phyloP scores from a whole-genome alignment of 257 asterid genomes.

The Catharanthus roseus region DNA sequence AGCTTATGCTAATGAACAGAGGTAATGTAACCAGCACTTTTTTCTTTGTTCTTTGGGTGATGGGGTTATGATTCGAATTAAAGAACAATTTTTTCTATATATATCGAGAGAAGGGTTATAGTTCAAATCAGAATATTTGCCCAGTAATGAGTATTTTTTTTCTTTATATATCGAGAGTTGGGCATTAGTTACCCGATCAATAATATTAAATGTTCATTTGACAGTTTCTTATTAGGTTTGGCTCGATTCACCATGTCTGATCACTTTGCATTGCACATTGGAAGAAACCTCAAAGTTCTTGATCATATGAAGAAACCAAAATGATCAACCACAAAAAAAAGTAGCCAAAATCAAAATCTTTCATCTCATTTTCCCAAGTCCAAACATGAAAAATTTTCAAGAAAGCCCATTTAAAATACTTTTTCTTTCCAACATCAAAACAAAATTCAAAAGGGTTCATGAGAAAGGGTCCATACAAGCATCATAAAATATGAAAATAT shows the following conservation, averaged over 20 bases:
- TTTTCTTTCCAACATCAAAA: not conserved
- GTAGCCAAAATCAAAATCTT: not conserved
- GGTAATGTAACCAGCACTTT: constrained; percentile 24
- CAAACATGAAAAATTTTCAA: not conserved
- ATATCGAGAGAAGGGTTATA: too few species aligned
- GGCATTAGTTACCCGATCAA: too few species aligned
- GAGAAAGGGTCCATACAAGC: not conserved
- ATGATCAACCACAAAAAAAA: not conserved
- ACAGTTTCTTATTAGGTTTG: too few species aligned
- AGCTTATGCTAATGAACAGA: constrained; percentile 25
- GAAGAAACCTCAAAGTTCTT: not conserved
- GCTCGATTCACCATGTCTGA: too few species aligned
- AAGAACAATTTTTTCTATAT: too few species aligned
- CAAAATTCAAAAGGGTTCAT: not conserved
- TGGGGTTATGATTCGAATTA: too few species aligned
- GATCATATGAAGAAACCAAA: not conserved
- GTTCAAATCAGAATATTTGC: too few species aligned
- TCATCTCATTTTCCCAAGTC: not conserved
- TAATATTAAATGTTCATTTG: too few species aligned
- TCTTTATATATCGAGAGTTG: too few species aligned
- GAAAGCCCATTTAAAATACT: not conserved
- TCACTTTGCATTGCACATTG: not conserved
- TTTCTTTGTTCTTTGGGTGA: too few species aligned
- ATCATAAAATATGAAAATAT: constrained; percentile 1
- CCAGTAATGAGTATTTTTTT: too few species aligned